Base-by-base conservation (phyloP, 31 red algal species). In the Asparagopsis taxiformis region DNA sequence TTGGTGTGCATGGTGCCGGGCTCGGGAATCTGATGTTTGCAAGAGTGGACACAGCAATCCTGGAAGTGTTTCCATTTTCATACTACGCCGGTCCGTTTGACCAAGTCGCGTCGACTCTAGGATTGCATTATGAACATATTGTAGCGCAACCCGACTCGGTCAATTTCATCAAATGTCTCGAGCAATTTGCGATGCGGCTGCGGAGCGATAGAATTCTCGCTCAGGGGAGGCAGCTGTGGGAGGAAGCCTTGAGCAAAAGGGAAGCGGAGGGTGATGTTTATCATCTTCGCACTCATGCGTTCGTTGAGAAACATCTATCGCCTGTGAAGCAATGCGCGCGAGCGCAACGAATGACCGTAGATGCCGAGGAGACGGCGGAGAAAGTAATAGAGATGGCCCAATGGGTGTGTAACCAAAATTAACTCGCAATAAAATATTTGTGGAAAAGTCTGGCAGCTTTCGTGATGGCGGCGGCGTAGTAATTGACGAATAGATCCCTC, bases 1-100 rank as follows among this genome's bases (percentile, higher is more conserved):
- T 94, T n/a, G 82, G 76, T 15, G 82, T 80, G 15, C 91, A 94
- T 66, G 91, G 91, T 11, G 91, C 91, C 11, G 91, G 81, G 28
- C 64, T 94, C 13, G 79, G 60, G 20, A 94, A 94, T 64, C 35
- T 84, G 37, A 20, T 94, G 16, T 94, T 84, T 68, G 77, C 85
- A 30, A 51, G 75, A 41, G 44, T 59, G n/a, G 82, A 74, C 23
- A 74, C 74, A 25, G 67, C 91, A 22, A 53, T 94, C n/a, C 50
- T 94, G 24, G 91, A 94, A 65, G 79, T 94, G 21, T 73, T 76
- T 33, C 83, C 83, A 0, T 94, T 94, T 59, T 66, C 60, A 1
- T 94, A 88, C 59, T 84, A 70, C 62, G 82, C 84, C 16, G 82
- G 77, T 13, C 73, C 80, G 10, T 94, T 88, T 36, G 52, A 65